Percentiles rank a stretch among this genome's conserved stretches.
Conservation (phyloP, 352 stramenopile genomes). For the Globisporangium uncinulatum region DNA sequence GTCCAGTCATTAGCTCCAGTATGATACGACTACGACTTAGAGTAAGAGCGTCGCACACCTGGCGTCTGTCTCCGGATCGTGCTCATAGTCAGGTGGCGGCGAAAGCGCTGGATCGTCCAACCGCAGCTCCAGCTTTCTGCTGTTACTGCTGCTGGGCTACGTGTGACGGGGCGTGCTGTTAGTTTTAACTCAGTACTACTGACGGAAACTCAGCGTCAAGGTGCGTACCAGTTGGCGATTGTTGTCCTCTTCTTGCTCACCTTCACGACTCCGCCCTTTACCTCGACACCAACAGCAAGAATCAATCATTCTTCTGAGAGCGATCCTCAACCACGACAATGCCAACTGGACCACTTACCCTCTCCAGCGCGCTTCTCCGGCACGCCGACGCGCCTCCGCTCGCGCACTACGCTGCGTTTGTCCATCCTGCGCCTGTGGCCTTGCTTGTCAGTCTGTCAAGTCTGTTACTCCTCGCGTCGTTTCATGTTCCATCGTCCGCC, state of each 20-base stretch:
- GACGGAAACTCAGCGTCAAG: background rate
- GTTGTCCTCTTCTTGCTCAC: conserved; percentile 21
- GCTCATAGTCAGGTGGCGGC: conserved; percentile 30
- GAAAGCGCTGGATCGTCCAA: conserved; percentile 34
- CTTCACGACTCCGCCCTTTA: background rate
- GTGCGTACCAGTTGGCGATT: background rate
- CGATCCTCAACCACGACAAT: no score
- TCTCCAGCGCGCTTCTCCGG: background rate
- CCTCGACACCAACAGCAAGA: background rate
- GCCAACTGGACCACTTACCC: no score
- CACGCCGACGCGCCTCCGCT: conserved; percentile 9
- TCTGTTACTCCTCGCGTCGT: conserved; percentile 4
- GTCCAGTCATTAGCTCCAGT: conserved; percentile 3
- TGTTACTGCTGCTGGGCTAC: background rate
- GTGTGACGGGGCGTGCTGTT: background rate
- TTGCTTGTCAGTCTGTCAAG: background rate
- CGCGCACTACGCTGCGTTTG: conserved; percentile 4
- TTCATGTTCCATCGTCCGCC: conserved; percentile 1
- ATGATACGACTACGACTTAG: background rate
- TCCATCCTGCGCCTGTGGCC: conserved; percentile 2
- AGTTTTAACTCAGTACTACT: no score
- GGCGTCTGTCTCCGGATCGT: conserved; percentile 19
- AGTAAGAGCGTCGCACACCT: conserved; percentile 13
- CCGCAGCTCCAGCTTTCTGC: conserved; percentile 28
- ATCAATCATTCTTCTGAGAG: background rate